Evolutionary conservation across 2,329 filamentous ascomycete species (phyloP), one percentile per base, ranked within the genome.

Genomic region (Aspergillus udagawae): DNA sequence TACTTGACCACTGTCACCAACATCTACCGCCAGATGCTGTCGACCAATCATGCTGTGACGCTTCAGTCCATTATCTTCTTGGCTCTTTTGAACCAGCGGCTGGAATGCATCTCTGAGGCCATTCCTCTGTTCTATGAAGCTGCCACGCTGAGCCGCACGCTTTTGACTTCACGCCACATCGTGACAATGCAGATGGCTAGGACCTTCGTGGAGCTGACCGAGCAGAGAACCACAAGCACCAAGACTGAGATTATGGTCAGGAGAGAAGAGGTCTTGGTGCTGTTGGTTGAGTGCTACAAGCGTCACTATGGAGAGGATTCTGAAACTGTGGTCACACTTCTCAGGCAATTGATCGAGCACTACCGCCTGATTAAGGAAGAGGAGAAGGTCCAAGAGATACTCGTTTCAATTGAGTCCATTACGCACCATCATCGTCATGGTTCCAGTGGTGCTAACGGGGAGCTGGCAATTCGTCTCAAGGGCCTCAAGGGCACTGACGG

Each of bases 231-330:
- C 23, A 67, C 65, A 8, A 61, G 47, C 7, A 60, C 63, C 12
- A 67, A 62, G 53, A 70, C 70, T 1, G 69, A 73, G 12, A 65
- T 72, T 35, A 74, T 73, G 72, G 60, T 56, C n/a, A 65, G 65
- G 57, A 73, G 79, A 29, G 79, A 80, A 51, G 71, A 80, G 55
- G 69, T 78, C 14, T 65, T 83, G 7, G 67, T 75, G 25, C 66
- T 79, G n/a, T 67, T 81, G 49, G 74, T 83, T 48, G 75, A 75
- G 20, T 74, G 75, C 20, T 81, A 80, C 60, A 78, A 78, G 63
- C 70, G 75, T 4, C 76, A 78, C 55, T 77, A 80, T 56, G 78
- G 79, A 5, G 68, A 70, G 25, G 74, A 71, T 8, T 77, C 75
- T 17, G 76, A 80, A 55, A 64, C 77, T 12, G 75, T 82, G 20